Evolutionary conservation across 139 green algal genomes (phyloP).

Genomic region (Picochlorum sp.): DNA sequence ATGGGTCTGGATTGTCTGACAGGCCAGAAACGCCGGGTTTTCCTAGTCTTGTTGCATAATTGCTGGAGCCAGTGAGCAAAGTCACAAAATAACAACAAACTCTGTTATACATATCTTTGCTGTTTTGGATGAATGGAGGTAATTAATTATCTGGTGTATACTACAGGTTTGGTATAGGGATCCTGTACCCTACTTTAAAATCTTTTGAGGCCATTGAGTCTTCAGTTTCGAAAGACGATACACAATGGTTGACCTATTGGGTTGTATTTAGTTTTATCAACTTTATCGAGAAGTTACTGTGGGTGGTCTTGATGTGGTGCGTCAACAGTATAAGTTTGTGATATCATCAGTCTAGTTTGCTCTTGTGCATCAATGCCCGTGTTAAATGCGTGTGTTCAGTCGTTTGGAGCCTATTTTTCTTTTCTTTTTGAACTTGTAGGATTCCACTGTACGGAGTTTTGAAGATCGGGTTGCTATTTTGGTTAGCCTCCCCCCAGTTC

Average conservation of each 20-base stretch:
- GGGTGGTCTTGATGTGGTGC: constrained; percentile 18
- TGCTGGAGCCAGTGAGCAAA: too few relatives aligned
- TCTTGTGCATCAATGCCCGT: neutral
- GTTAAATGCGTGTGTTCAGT: too few relatives aligned
- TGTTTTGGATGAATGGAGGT: neutral
- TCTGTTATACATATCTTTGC: neutral
- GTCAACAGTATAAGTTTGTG: neutral
- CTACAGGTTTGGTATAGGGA: constrained; percentile 10
- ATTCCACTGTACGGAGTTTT: constrained; percentile 17
- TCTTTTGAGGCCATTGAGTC: constrained; percentile 22
- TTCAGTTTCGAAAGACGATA: constrained; percentile 10
- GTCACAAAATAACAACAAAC: too few relatives aligned
- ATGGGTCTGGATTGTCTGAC: too few relatives aligned
- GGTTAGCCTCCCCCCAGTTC: constrained; percentile 15
- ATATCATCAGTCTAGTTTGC: neutral
- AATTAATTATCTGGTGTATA: neutral
- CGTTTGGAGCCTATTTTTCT: neutral
- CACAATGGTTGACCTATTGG: constrained; percentile 29
- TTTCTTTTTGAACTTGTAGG: constrained; percentile 3
- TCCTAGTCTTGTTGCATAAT: too few relatives aligned
- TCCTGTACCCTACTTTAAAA: constrained; percentile 18
- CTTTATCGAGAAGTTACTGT: constrained; percentile 17
- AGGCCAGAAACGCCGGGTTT: too few relatives aligned
- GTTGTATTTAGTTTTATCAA: constrained; percentile 12
- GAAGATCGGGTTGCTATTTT: constrained; percentile 1